Base-by-base conservation (phyloP, 768 basidiomycete species). In the Suillus alpinus region DNA sequence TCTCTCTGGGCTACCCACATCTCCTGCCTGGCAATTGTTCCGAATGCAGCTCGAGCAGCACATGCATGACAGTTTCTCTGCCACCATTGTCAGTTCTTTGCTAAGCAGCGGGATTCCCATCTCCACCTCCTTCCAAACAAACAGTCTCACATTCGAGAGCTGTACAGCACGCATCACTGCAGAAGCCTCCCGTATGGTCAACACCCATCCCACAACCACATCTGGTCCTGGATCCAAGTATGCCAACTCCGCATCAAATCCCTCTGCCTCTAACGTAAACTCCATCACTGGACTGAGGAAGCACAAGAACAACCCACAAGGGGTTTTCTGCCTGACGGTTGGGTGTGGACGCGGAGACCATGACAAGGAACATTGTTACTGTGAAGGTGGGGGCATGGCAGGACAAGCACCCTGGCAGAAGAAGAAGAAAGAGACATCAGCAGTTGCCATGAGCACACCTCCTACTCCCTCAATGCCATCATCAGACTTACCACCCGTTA, bases 341-440 rank as follows among this genome's bases (percentile, higher is more conserved):
- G 6, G 26, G 1, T 57, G 56, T n/a, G 39, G 26, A 3, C 18
- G 37, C 4, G 39, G 39, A 20, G 56, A 40, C 23, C 56, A 57
- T 4, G 39, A 57, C 7, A 29, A 34, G 31, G 31, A 32, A 4
- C 37, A 57, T 26, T 57, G 56, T 1, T 57, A 20, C 4, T 4
- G 23, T 4, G 39, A 32, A 0, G 56, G 56, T 47, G 39, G 56
- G 8, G 56, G 56, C 1, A 57, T 57, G 37, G 56, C 31, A 40
- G 56, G 37, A 34, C 56, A 57, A n/a, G 56, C 37, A 16, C 56
- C 56, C 39, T 57, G 56, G 56, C 40, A n/a, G n/a, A n/a, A n/a
- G n/a, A n/a, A n/a, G n/a, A n/a, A n/a, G n/a, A n/a, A n/a, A n/a
- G n/a, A n/a, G n/a, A n/a, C n/a, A n/a, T n/a, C n/a, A n/a, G n/a